Evolutionary conservation across 192 early-diverging fungal genomes (phyloP), one percentile per base, ranked within the genome.

Genomic region (Funneliformis geosporum): DNA sequence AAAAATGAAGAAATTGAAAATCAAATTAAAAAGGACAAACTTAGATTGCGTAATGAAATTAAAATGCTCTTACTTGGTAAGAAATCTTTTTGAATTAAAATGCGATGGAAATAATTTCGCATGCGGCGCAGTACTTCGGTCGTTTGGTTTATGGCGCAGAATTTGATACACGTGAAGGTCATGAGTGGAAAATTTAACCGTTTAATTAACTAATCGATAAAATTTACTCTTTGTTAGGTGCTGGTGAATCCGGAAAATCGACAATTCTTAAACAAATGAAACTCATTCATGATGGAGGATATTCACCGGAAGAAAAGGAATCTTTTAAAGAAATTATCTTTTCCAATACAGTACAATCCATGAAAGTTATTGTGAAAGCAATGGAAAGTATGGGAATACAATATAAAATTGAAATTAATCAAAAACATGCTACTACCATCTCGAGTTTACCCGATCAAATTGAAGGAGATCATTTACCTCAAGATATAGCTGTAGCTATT

Each of bases 181-280:
- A 62, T 7, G 0, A 62, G n/a, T 62, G 2, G 61, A n/a, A 23
- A 62, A 62, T 40, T 40, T 62, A 14, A 50, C 79, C 3, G 4
- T 62, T 0, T 39, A 12, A 27, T 23, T 59, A 8, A 46, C 74
- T 43, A 67, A 5, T 62, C 44, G 1, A 40, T 33, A 42, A 16
- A n/a, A 10, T 4, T 25, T 12, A 28, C 43, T 33, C 27, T 5
- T 40, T 59, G 59, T 72, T 80, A 94, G 94, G 94, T 82, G 95
- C 97, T 50, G 97, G 97, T 80, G 97, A 99, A 86, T 98, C 97
- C 10, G 97, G 97, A 72, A 99, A 99, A 86, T 94, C 92, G 60
- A 99, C 97, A 27, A 96, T 99, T 81, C 87, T 99, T 73, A 99
- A 99, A 85, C 97, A 99, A 83, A 97, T 99, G 96, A 96, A 96